phyloP scores from a whole-genome alignment of 192 early-diverging fungal species.

The Backusella circina region DNA sequence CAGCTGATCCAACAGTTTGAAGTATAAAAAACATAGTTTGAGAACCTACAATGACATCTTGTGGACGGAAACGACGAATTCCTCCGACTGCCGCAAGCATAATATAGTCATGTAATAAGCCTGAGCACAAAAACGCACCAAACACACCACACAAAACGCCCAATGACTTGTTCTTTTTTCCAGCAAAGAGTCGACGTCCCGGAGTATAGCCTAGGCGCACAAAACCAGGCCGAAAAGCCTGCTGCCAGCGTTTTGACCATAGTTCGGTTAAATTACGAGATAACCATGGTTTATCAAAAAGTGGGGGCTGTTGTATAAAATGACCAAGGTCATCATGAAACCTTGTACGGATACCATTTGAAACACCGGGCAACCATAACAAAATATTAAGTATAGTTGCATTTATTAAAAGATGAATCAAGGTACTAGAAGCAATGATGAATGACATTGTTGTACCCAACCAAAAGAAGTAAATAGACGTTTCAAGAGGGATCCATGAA shows the following conservation, averaged over 20 bases:
- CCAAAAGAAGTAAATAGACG: not conserved
- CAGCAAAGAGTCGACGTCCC: not conserved
- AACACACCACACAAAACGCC: not conserved
- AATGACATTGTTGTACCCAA: not conserved
- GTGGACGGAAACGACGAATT: not conserved
- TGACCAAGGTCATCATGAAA: not conserved
- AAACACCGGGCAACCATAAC: not conserved
- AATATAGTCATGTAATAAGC: slow-evolving; percentile 28
- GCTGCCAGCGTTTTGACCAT: slow-evolving; percentile 27
- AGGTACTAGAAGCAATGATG: not conserved
- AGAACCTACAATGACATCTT: slow-evolving; percentile 4
- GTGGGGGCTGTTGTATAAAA: slow-evolving; percentile 12
- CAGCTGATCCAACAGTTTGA: slow-evolving; percentile 7
- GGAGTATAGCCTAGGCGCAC: not conserved
- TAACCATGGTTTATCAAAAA: slow-evolving; percentile 22
- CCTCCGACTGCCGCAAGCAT: slow-evolving; percentile 8
- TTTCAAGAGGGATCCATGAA: not conserved
- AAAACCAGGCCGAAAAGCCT: slow-evolving; percentile 22
- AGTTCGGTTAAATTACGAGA: slow-evolving; percentile 4
- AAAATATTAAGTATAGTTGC: not conserved
- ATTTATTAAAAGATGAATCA: not conserved
- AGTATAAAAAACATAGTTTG: slow-evolving; percentile 24
- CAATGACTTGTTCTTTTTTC: not conserved
- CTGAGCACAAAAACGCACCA: slow-evolving; percentile 19
- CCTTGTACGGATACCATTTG: not conserved